These are phyloP conservation scores for Colletotrichum neosansevieriae DNA, from an alignment of 2,329 filamentous ascomycete species.

Conservation along the genomic window DNA sequence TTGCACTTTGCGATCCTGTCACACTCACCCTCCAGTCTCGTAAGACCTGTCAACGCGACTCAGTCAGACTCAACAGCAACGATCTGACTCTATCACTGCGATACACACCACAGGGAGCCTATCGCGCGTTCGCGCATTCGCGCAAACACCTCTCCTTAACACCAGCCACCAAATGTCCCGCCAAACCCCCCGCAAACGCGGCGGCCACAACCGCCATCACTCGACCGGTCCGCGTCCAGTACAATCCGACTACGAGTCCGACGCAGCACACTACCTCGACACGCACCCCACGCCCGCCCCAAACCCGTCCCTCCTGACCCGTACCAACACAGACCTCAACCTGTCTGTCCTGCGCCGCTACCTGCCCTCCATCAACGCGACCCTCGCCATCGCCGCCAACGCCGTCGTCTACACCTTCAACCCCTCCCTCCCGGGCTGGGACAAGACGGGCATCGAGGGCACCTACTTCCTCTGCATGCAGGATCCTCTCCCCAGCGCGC, in stretches of 20 bases:
- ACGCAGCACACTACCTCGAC: constrained; percentile 64
- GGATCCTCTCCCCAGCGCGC: constrained; percentile 54
- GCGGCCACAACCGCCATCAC: constrained; percentile 55
- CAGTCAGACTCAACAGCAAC: no score
- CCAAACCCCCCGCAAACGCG: constrained; percentile 54
- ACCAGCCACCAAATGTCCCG: constrained; percentile 54
- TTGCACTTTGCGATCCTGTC: not conserved
- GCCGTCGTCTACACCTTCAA: constrained; percentile 88
- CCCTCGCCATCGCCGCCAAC: constrained; percentile 86
- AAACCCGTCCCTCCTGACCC: constrained; percentile 66
- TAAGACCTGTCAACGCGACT: no score
- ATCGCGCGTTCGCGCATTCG: no score
- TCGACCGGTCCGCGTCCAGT: constrained; percentile 49
- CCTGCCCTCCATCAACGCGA: constrained; percentile 77
- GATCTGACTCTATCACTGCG: no score
- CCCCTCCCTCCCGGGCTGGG: constrained; percentile 76
- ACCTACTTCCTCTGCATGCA: constrained; percentile 88
- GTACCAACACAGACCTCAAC: constrained; percentile 89
- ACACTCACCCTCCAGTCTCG: constrained; percentile 21
- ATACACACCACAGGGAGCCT: no score
- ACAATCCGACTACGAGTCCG: constrained; percentile 75
- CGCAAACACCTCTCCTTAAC: no score
- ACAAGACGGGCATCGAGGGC: constrained; percentile 87
- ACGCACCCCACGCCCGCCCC: constrained; percentile 53
- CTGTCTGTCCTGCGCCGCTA: constrained; percentile 85